Evolutionary conservation across 1,284 basidiomycete species (phyloP), one percentile per base, ranked within the genome.

Genomic region (Golubevia pallescens): DNA sequence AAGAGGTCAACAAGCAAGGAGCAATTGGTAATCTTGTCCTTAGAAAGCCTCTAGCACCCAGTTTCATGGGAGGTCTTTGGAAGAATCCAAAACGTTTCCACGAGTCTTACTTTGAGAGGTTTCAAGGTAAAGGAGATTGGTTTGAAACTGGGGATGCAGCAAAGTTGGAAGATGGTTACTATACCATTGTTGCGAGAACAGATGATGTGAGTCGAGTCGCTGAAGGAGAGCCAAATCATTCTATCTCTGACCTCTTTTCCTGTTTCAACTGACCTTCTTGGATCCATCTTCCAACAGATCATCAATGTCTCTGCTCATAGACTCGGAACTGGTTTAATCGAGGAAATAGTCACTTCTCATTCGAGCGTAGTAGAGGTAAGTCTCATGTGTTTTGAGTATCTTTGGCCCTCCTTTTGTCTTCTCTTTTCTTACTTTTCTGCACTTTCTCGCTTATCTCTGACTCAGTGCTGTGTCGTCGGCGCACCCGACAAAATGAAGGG

Each of bases 101-200:
- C 48, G 60, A 55, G 34, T 70, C 67, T 5, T 83, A 83, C 69
- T 79, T 73, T 48, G 67, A 68, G 23, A 68, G 81, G 10, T 83
- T 83, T 55, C 59, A 73, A 48, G 52, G 67, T 23, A 79, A 81
- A 51, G 81, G 81, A 19, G 80, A 71, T 8, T 83, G 73, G 73
- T 83, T 81, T 63, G 80, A 80, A 48, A 83, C 80, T 14, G 81
- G 81, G 13, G 81, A 83, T 57, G 72, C 76, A 32, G 81, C 75
- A 21, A 61, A 75, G 38, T 70, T 75, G 28, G 78, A 67, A 1
- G 71, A 83, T 20, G 80, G 81, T n/a, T 83, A 81, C 67, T 63
- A 80, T 13, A 76, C 72, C 19, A 76, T 82, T 65, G 65, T 80
- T 13, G 73, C 75, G 0, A 67, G 80, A 10, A 66, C 68, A 6